A percentile compares a stretch with the other conserved stretches of the same genome.
phyloP scores from a whole-genome alignment of 768 basidiomycete genomes.

The Hysterangium stoloniferum region DNA sequence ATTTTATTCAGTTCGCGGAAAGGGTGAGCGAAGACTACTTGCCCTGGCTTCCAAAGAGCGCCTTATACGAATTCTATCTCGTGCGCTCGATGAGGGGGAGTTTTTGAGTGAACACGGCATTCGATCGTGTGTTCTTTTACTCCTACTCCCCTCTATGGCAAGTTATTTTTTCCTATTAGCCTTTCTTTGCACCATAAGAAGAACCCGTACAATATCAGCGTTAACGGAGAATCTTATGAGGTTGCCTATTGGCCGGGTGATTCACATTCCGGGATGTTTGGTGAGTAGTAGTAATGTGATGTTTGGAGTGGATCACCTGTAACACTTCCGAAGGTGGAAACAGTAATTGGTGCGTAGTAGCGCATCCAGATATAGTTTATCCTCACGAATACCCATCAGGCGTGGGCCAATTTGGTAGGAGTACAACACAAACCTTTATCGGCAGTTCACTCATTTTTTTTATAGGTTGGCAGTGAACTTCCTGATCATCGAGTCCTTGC shows the following conservation, averaged over 20 bases:
- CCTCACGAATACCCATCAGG: not conserved
- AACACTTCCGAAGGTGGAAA: conserved; percentile 18
- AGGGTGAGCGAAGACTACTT: conserved; percentile 78
- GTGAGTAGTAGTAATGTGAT: conserved; percentile 29
- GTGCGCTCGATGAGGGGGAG: conserved; percentile 96
- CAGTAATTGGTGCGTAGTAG: conserved; percentile 26
- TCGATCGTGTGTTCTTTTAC: conserved; percentile 62
- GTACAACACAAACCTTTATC: not conserved
- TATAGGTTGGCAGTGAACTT: conserved; percentile 92
- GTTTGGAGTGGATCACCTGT: not conserved
- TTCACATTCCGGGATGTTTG: conserved; percentile 95
- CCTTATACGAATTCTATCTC: conserved; percentile 78
- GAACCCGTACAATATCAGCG: conserved; percentile 90
- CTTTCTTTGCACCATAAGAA: conserved; percentile 87
- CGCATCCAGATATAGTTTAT: conserved; percentile 4
- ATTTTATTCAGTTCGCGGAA: conserved; percentile 39
- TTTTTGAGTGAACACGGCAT: conserved; percentile 95
- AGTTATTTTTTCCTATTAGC: conserved; percentile 30
- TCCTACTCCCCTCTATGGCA: not conserved
- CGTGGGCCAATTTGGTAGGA: conserved; percentile 21
- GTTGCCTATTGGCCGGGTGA: conserved; percentile 98
- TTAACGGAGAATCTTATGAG: conserved; percentile 85
- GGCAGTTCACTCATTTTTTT: not conserved
- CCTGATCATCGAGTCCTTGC: conserved; percentile 89
- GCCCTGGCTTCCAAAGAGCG: conserved; percentile 91